Conservation (phyloP, 208 protist species). For the Trypanosoma cruzi region DNA sequence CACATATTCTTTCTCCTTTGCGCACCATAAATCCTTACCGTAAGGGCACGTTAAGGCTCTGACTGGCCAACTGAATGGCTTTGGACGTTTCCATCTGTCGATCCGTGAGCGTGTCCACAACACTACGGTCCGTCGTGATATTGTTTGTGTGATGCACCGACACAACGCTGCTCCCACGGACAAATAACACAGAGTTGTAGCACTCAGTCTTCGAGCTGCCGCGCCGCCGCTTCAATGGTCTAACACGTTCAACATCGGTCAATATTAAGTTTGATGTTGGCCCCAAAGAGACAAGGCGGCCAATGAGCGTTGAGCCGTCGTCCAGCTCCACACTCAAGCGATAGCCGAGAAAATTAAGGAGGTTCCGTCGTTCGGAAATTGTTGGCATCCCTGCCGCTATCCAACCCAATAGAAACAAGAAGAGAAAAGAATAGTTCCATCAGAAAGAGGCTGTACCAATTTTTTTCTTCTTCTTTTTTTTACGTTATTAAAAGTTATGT, state of each 20-base stretch:
- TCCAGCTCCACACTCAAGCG: conserved; percentile 70
- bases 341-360: conserved; percentile 62
- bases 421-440: background rate
- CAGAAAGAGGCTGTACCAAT: no score
- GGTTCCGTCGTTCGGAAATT: conserved; percentile 36
- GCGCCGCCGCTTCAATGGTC: conserved; percentile 44
- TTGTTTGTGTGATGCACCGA: conserved; percentile 61
- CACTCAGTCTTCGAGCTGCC: conserved; percentile 42
- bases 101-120: conserved; percentile 60
- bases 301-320: conserved; percentile 65
- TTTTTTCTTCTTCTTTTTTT: no score
- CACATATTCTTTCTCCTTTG: background rate
- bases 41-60: conserved; percentile 37
- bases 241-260: conserved; percentile 71
- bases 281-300: conserved; percentile 76
- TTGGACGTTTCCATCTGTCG: conserved; percentile 41
- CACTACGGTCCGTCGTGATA: conserved; percentile 62
- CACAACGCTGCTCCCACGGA: conserved; percentile 66
- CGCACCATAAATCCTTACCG: background rate
- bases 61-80: conserved; percentile 64
- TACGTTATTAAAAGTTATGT: no score
- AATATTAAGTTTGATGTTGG: conserved; percentile 73
- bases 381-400: conserved; percentile 8
- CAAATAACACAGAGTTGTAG: conserved; percentile 75
- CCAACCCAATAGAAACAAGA: conserved; percentile 7